Conservation (phyloP, 2,329 filamentous ascomycete species). For the Lachnum nothofagi region DNA sequence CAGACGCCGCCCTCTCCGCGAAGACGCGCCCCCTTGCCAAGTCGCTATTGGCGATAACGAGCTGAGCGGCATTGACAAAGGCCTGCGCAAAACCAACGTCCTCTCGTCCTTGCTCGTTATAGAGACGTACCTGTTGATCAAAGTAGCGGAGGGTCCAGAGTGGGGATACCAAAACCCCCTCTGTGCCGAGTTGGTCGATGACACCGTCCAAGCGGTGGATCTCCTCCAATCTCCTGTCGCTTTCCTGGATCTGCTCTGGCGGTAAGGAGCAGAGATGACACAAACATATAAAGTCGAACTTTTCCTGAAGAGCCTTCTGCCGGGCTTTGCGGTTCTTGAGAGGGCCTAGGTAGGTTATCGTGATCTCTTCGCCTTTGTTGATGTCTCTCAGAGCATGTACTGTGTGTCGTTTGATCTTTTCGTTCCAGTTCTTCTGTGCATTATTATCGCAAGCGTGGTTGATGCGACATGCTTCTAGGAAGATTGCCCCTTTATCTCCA, state of each 20-base stretch:
- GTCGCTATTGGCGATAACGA: conserved; percentile 31
- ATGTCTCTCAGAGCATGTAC: conserved; percentile 36
- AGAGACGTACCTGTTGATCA: conserved; percentile 29
- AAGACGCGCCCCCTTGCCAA: conserved; percentile 32
- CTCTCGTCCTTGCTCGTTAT: conserved; percentile 23
- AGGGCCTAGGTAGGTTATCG: conserved; percentile 32
- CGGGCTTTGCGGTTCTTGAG: conserved; percentile 25
- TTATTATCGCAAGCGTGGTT: conserved; percentile 38
- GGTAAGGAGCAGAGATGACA: conserved; percentile 37
- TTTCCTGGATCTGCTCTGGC: conserved; percentile 29
- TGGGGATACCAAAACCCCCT: conserved; percentile 9
- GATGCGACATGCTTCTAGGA: conserved; percentile 33
- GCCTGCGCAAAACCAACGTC: conserved; percentile 22
- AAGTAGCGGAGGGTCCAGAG: conserved; percentile 17
- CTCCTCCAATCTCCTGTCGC: conserved; percentile 27
- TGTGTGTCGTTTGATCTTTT: conserved; percentile 28
- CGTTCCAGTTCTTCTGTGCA: conserved; percentile 35
- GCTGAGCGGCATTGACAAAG: conserved; percentile 28
- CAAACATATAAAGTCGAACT: conserved; percentile 34
- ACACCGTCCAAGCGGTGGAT: conserved; percentile 26
- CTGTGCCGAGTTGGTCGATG: conserved; percentile 16
- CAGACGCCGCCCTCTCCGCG: conserved; percentile 17
- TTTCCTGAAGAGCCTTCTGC: conserved; percentile 24
- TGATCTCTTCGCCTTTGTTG: conserved; percentile 34
- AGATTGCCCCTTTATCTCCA: conserved; percentile 33